Evolutionary conservation across 2,329 filamentous ascomycete species (phyloP).

Genomic region (Penicillium glabrum): DNA sequence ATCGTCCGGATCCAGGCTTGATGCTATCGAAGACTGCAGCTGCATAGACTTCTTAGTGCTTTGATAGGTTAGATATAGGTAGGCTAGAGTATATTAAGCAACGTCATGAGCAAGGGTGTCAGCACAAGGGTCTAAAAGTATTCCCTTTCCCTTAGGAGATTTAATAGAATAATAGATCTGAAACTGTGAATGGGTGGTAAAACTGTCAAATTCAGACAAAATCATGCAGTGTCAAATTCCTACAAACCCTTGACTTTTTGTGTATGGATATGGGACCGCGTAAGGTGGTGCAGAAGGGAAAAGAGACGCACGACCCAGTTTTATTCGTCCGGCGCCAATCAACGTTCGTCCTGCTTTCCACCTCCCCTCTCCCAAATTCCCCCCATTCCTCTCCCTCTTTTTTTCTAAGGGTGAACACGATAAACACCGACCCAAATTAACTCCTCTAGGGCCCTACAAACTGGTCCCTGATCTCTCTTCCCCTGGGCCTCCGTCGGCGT

Average conservation of each 20-base stretch:
- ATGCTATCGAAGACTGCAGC: constrained; percentile 7
- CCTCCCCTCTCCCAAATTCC: constrained; percentile 7
- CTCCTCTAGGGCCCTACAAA: not conserved
- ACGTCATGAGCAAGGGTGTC: constrained; percentile 19
- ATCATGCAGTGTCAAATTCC: not conserved
- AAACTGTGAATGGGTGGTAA: not conserved
- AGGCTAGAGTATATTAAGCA: constrained; percentile 4
- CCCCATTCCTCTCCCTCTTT: constrained; percentile 8
- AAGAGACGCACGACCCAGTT: constrained; percentile 13
- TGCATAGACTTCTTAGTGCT: not conserved
- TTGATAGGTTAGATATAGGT: not conserved
- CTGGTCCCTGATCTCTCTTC: constrained; percentile 1
- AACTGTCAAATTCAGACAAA: not conserved
- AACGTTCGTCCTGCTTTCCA: constrained; percentile 13
- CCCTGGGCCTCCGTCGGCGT: constrained; percentile 9
- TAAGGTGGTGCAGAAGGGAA: not conserved
- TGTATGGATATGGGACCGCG: not conserved
- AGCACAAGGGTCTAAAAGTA: not conserved
- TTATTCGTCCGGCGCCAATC: constrained; percentile 21
- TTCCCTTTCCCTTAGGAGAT: not conserved
- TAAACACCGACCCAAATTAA: not conserved
- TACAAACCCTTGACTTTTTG: not conserved
- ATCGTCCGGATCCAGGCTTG: constrained; percentile 12
- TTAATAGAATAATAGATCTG: not conserved
- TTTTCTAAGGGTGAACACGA: not conserved